Conservation (phyloP, 306 rosid genomes). For the Inga laurina region DNA sequence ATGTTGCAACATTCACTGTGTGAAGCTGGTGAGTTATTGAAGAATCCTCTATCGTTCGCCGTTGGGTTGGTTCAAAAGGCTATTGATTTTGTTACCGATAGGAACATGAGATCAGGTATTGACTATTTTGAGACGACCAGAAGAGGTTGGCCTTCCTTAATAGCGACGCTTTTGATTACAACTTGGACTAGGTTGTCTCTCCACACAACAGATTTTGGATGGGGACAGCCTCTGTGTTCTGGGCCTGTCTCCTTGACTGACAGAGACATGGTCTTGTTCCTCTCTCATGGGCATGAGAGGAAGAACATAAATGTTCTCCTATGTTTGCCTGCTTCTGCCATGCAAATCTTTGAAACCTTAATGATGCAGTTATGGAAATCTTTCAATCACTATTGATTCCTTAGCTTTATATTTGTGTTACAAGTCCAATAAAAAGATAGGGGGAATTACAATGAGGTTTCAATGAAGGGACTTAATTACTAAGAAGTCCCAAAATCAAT, state of each 20-base stretch:
- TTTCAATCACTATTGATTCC: not conserved
- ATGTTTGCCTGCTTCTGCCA: conserved; percentile 20
- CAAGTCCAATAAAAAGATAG: too few species aligned
- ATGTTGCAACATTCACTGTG: conserved; percentile 62
- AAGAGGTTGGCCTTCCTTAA: conserved; percentile 70
- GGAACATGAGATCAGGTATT: conserved; percentile 75
- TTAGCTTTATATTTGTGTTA: not conserved
- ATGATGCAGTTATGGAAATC: not conserved
- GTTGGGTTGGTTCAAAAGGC: conserved; percentile 61
- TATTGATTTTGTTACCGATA: conserved; percentile 52
- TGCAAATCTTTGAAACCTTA: not conserved
- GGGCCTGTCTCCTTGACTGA: conserved; percentile 7
- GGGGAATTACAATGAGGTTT: too few species aligned
- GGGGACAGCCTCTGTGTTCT: conserved; percentile 4
- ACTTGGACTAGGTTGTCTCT: conserved; percentile 1
- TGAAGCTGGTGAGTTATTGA: conserved; percentile 54
- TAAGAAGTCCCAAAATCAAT: too few species aligned
- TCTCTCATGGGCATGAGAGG: not conserved
- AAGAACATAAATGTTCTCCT: not conserved
- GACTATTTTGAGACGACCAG: conserved; percentile 72
- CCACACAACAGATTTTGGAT: conserved; percentile 10
- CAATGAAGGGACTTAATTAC: too few species aligned
- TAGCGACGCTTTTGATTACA: conserved; percentile 28
- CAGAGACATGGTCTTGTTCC: not conserved
- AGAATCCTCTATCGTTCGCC: conserved; percentile 53